Base-by-base conservation (phyloP, 2,329 filamentous ascomycete species). In the Trichoderma oligosporum region DNA sequence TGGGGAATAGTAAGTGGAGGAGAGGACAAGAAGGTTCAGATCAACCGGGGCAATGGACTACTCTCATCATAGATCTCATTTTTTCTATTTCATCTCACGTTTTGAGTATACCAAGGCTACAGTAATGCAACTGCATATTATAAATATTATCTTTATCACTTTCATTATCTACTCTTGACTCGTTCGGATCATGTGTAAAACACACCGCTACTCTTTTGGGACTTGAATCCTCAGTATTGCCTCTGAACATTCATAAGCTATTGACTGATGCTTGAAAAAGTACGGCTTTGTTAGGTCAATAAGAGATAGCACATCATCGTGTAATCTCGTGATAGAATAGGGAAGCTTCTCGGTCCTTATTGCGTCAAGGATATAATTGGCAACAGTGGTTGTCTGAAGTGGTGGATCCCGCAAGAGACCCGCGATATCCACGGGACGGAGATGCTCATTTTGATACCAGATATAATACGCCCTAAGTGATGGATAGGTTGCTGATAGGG, bases 21-120 rank as follows among this genome's bases (percentile, higher is more conserved):
- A 14, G 92, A 97, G 80, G 94, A 99, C 70, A 96, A 94, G 77
- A 86, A 84, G 76, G 86, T 99, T 66, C 94, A 99, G 78, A 85
- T 99, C 60, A 97, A 99, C 73, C 81, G 82, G 63, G 86, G 84
- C 16, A 79, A 82, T 61, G 81, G 77, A 57, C 63, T 83, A 41
- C 67, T 82, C 42, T 67, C 70, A 31, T 67, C 68, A 67, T 75
- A 70, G 63, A 62, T 42, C 29, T 14, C 7, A n/a, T 33, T 56
- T 48, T 3, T 41, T 41, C 25, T 27, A 45, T 44, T 39, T 20
- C 14, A 29, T 27, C 35, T 36, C 9, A 18, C 16, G 22, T 24
- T 42, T 59, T 44, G 46, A 49, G 42, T 49, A 49, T 57, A 57
- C 54, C 54, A 57, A 25, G 46, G 46, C 44, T 56, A 56, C 22